phyloP scores from a whole-genome alignment of 495 filamentous ascomycete genomes.

The Pseudotulostoma volvatum region DNA sequence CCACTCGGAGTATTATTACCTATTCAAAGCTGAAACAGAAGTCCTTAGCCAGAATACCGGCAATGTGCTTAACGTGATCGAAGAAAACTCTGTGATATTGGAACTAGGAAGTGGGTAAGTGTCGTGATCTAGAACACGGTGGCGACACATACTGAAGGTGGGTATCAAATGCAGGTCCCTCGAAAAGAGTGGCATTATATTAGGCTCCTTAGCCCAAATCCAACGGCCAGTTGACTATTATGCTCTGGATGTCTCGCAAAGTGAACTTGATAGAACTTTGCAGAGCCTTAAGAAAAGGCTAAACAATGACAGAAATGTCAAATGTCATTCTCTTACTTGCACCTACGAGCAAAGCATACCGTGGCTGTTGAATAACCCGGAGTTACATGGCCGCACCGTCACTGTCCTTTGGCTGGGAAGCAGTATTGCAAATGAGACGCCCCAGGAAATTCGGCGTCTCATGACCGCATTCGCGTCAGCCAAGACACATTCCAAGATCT shows the following conservation, averaged over 20 bases:
- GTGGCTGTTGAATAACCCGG: conserved; percentile 48
- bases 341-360: conserved; percentile 65
- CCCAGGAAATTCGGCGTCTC: conserved; percentile 3
- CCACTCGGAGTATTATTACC: conserved; percentile 64
- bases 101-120: conserved; percentile 70
- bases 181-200: conserved; percentile 55
- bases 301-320: no score
- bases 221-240: conserved; percentile 57
- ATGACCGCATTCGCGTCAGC: conserved; percentile 1
- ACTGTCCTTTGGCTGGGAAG: conserved; percentile 58
- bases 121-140: not conserved
- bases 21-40: conserved; percentile 61
- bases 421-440: conserved; percentile 31
- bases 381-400: conserved; percentile 38
- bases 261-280: conserved; percentile 56
- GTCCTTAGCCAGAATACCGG: conserved; percentile 43
- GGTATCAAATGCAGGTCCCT: conserved; percentile 40
- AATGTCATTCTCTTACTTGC: conserved; percentile 52
- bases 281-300: no score
- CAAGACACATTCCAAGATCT: conserved; percentile 44
- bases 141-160: not conserved
- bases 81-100: conserved; percentile 47
- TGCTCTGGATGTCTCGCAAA: conserved; percentile 53
- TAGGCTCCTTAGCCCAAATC: conserved; percentile 48
- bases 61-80: conserved; percentile 46